Base-by-base conservation (phyloP, 75 land plant genomes). In the Sequoiadendron giganteum region DNA sequence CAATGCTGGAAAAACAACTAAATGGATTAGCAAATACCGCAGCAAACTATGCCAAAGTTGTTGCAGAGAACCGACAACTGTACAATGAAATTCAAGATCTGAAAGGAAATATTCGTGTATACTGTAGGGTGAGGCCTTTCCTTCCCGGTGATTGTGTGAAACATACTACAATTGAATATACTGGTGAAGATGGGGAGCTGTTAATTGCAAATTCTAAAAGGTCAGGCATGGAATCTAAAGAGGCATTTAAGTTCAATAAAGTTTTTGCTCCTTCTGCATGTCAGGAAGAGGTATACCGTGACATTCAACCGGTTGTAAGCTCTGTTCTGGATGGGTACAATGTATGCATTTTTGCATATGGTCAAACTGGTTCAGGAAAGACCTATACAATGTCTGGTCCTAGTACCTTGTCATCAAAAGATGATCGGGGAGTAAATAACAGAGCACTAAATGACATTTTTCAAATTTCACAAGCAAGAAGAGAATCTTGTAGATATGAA, bases 291-390 rank as follows among this genome's bases (percentile, higher is more conserved):
- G 91, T 94, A 42, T 94, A 88, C 87, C 89, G 65, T 21, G 95
- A 93, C 73, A 91, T 91, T 10, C 92, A 92, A 86, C 95, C 95
- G 47, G 86, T 94, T 85, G 83, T 94, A 36, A 90, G 94, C 56
- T 94, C 94, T 47, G 93, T 93, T 47, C 80, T 94, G 3, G 95
- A 94, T 91, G 95, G 93, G 43, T 94, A 54, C 82, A 94, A 94
- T 80, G 94, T 93, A 15, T 94, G 94, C 72, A 93, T 94, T n/a
- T 94, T 94, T 90, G 95, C 95, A 85, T 94, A 93, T 90, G 94
- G 94, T 15, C 95, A 94, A 55, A 93, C 95, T 16, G 94, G 95
- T 47, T 92, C 93, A 16, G 93, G 94, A 16, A 94, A 94, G 79
- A 94, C 95, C 56, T 94, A 90, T 78, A 94, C 95, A 82, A 94